Base-by-base conservation (phyloP, 208 protist genomes). In the Histomonas meleagridis region DNA sequence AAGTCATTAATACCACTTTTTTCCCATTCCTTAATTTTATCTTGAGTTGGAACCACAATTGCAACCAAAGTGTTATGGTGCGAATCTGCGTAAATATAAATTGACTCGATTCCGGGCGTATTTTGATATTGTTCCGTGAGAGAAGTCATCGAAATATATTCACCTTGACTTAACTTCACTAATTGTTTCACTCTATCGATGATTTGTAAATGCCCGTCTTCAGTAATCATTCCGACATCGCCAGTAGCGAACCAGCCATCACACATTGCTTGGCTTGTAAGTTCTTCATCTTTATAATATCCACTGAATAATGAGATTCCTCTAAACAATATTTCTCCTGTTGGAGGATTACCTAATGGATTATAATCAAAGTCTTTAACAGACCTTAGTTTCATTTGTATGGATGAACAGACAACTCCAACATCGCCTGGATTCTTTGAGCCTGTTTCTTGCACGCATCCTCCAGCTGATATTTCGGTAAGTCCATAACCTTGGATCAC, bases 241-340 rank as follows among this genome's bases (percentile, higher is more conserved):
- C 76, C 76, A 35, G 76, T 90, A 7, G 76, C 46, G 76, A 90
- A 90, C 76, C 76, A 90, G 28, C 35, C 65, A 32, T 90, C 76
- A 5, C 9, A 2, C 3, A 62, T n/a, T 9, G 40, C 49, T 90
- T 90, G 10, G 14, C 55, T 57, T n/a, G 38, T 57, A 4, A 90
- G 26, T 7, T 90, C 76, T 57, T 3, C 14, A 9, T 57, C 2
- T 32, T 57, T 90, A 21, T 90, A 57, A 32, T 90, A 90, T 57
- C 46, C 46, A 3, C 7, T 51, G 76, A 90, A 90, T n/a, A 90
- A 2, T 23, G 10, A 21, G 3, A 23, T 16, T 32, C 76, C 76
- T 14, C 76, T 35, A 38, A 90, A 12, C 1, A 49, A n/a, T 32
- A 90, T 7, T 57, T 90, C 76, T 4, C 76, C 76, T 10, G 48